Evolutionary conservation across 345 rosid species (phyloP).

Genomic region (Dimocarpus longan): DNA sequence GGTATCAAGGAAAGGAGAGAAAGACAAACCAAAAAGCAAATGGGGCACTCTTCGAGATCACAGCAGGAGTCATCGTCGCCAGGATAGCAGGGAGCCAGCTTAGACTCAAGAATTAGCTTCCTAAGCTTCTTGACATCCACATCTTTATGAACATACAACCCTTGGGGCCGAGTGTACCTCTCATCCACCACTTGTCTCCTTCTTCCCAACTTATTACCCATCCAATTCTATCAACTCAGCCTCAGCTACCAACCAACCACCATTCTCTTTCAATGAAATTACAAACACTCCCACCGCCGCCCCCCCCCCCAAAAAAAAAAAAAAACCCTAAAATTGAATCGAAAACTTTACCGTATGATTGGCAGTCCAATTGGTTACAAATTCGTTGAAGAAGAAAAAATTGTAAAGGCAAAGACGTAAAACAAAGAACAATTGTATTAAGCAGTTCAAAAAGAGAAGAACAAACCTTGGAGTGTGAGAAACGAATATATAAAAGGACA

Average conservation of each 20-base stretch:
- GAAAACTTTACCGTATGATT: background rate
- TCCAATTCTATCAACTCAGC: constrained; percentile 26
- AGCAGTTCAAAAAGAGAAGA: background rate
- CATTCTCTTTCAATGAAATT: no score
- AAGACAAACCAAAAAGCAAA: constrained; percentile 89
- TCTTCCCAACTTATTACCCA: constrained; percentile 98
- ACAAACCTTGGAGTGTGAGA: constrained; percentile 24
- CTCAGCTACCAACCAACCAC: no score
- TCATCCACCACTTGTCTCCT: constrained; percentile 91
- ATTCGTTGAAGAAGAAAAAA: background rate
- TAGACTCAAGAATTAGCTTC: constrained; percentile 90
- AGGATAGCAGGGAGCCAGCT: constrained; percentile 98
- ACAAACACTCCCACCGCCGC: no score
- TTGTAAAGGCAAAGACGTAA: background rate
- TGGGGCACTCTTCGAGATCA: constrained; percentile 96
- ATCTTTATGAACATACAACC: constrained; percentile 83
- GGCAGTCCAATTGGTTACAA: constrained; percentile 8
- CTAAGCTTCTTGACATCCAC: constrained; percentile 93
- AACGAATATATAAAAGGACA: constrained; percentile 12
- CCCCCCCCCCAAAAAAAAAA: no score
- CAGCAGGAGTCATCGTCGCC: constrained; percentile 77
- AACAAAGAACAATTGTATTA: background rate
- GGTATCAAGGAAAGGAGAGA: background rate
- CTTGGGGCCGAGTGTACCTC: constrained; percentile 89
- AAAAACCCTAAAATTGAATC: background rate